Conservation (phyloP, 2,329 filamentous ascomycete species). For the Colletotrichum higginsianum region DNA sequence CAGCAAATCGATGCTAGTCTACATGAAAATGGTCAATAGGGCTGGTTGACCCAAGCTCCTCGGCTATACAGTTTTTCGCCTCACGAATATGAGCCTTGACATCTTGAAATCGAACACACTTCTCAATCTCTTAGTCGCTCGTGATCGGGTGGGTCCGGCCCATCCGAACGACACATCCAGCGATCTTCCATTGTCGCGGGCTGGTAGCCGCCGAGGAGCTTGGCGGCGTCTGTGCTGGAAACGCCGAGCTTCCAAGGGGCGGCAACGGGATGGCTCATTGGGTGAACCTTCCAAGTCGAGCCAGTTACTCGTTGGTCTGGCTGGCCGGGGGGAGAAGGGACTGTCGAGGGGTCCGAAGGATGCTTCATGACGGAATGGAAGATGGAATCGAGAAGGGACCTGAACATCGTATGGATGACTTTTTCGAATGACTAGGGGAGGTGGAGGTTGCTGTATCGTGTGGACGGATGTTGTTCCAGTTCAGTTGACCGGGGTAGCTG, state of each 20-base stretch:
- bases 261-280: conserved; percentile 14
- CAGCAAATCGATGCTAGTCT: not conserved
- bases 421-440: not conserved
- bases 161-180: conserved; percentile 30
- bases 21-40: not conserved
- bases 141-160: not conserved
- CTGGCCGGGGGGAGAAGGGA: not conserved
- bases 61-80: not conserved
- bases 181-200: conserved; percentile 33
- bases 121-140: too few species aligned
- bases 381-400: not conserved
- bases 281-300: conserved; percentile 13
- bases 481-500: not conserved
- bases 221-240: conserved; percentile 15
- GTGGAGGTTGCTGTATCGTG: not conserved
- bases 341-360: not conserved
- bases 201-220: conserved; percentile 18
- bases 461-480: too few species aligned
- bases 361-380: not conserved
- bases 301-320: not conserved
- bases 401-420: not conserved
- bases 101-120: too few species aligned
- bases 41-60: not conserved
- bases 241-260: conserved; percentile 9
- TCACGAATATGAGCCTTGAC: too few species aligned